Evolutionary conservation across 306 rosid species (phyloP).

Genomic region (Prunus mume): DNA sequence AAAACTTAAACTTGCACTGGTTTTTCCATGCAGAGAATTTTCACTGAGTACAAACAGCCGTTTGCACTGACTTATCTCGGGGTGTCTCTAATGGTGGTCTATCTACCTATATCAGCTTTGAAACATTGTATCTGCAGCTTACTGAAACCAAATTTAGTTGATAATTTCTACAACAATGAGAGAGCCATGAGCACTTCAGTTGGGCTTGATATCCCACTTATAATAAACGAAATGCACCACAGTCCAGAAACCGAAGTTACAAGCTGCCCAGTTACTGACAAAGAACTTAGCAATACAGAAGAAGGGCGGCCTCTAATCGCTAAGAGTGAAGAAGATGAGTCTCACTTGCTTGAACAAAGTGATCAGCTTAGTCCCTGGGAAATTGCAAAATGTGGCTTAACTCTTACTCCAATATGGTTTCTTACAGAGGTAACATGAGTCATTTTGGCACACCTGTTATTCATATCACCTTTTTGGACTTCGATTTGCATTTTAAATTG

Average conservation of each 20-base stretch:
- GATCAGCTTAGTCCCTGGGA: conserved; percentile 44
- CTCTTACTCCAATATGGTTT: conserved; percentile 73
- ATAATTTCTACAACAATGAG: conserved; percentile 22
- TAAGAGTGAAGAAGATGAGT: conserved; percentile 33
- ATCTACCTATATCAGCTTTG: conserved; percentile 54
- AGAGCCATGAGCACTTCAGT: conserved; percentile 15
- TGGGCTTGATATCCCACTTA: conserved; percentile 32
- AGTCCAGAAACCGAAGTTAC: conserved; percentile 18
- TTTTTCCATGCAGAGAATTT: conserved; percentile 61
- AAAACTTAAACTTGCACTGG: conserved; percentile 3
- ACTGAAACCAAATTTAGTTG: conserved; percentile 11
- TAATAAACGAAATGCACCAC: conserved; percentile 27
- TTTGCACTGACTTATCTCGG: conserved; percentile 72
- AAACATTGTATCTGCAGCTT: conserved; percentile 45
- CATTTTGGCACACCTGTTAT: neutral
- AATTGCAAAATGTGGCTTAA: conserved; percentile 51
- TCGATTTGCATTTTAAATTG: neutral
- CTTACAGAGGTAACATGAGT: conserved; percentile 55
- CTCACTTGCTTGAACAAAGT: conserved; percentile 30
- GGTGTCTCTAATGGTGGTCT: conserved; percentile 56
- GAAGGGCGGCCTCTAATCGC: conserved; percentile 38
- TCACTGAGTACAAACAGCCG: conserved; percentile 60
- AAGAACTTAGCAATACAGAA: conserved; percentile 47
- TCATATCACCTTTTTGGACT: neutral
- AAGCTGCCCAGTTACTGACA: conserved; percentile 36